Base-by-base conservation (phyloP, 2,329 filamentous ascomycete genomes). In the Allantophomopsis cytisporea region DNA sequence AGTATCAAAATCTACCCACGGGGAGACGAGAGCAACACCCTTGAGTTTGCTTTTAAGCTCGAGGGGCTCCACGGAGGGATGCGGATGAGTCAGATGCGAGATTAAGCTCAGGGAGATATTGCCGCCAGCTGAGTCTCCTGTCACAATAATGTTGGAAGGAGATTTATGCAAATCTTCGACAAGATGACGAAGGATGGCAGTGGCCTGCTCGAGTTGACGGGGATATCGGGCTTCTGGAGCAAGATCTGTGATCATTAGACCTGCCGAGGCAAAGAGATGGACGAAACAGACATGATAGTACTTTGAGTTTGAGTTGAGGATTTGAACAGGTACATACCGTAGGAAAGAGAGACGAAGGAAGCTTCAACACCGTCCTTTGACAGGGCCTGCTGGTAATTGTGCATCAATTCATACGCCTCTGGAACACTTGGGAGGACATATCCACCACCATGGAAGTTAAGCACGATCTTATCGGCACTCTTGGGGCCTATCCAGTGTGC, bases 61-160 rank as follows among this genome's bases (percentile, higher is more conserved):
- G 15, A 76, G 75, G 78, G 69, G 65, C 58, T 0, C 66, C 60
- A 43, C 74, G 69, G 66, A 59, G 0, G 69, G 62, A 43, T 77
- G 73, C 0, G 75, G 71, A 48, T 80, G 75, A 0, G 65, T 54
- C 33, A 73, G 52, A 49, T 73, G 69, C 1, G 64, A 66, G 4
- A 71, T 54, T 1, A 73, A 45, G 3, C 52, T 53, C 2, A 70
- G 41, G 8, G 56, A 50, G 4, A 72, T 53, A 43, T 70, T 69
- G n/a, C 59, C 68, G 38, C 69, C 69, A 12, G 70, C 69, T 0
- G 68, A 72, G 52, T 74, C 69, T 21, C 69, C 69, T 8, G 55
- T 60, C 2, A 74, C 44, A 37, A 68, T 55, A 34, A 74, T 63
- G 46, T 60, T 42, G 7, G 30, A 31, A 14, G 48, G 48, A 2